phyloP scores from a whole-genome alignment of 2,329 filamentous ascomycete genomes.

The Amauroascus niger region DNA sequence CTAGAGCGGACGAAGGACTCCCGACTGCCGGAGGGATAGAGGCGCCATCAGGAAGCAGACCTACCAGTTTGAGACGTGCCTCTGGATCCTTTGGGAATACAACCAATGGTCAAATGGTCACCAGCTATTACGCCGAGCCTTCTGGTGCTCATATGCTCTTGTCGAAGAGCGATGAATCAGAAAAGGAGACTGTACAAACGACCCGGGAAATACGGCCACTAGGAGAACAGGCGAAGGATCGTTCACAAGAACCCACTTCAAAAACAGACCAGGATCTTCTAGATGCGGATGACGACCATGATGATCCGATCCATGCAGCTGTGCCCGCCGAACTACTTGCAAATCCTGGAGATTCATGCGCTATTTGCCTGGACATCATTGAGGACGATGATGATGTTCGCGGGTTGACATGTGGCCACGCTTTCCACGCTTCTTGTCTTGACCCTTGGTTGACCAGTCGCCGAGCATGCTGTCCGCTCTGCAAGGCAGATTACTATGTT shows the following conservation, averaged over 20 bases:
- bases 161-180: conserved; percentile 20
- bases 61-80: conserved; percentile 54
- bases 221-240: background rate
- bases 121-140: conserved; percentile 43
- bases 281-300: conserved; percentile 55
- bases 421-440: conserved; percentile 90
- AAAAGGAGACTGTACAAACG: background rate
- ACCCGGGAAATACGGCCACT: background rate
- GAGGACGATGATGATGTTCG: conserved; percentile 95
- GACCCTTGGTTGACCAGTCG: conserved; percentile 94
- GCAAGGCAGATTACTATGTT: conserved; percentile 95
- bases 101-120: conserved; percentile 40
- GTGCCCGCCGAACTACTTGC: conserved; percentile 70
- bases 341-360: conserved; percentile 82
- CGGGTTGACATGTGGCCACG: conserved; percentile 90
- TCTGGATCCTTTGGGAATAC: conserved; percentile 35
- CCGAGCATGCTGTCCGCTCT: conserved; percentile 89
- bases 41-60: conserved; percentile 55
- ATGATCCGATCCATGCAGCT: conserved; percentile 69
- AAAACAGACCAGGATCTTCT: conserved; percentile 12
- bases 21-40: conserved; percentile 77
- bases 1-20: conserved; percentile 71
- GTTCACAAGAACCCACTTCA: background rate
- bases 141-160: conserved; percentile 28
- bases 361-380: conserved; percentile 87